phyloP scores from a whole-genome alignment of 345 rosid genomes.

The Eucalyptus regnans region DNA sequence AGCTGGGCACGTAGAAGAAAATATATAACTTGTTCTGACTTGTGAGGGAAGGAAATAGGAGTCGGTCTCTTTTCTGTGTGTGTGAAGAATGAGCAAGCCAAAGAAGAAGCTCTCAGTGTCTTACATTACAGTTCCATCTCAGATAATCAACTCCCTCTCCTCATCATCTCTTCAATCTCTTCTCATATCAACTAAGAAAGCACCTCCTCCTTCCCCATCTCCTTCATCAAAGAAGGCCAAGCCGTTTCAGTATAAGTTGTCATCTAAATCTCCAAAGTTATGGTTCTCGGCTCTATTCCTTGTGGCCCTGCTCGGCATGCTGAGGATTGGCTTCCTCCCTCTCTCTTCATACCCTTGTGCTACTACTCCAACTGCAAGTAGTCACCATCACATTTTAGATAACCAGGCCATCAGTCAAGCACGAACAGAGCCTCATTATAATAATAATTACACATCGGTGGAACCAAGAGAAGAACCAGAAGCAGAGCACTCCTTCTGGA shows the following conservation, averaged over 20 bases:
- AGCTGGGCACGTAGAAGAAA: background rate
- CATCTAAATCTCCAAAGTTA: background rate
- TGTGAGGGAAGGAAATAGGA: background rate
- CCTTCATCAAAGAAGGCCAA: background rate
- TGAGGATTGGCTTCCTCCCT: constrained; percentile 24
- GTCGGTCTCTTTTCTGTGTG: background rate
- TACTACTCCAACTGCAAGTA: constrained; percentile 33
- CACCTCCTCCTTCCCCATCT: constrained; percentile 1
- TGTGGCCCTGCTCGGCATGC: constrained; percentile 39
- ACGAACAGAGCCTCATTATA: background rate
- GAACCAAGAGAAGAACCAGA: background rate
- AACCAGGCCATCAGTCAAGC: background rate
- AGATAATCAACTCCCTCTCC: constrained; percentile 35
- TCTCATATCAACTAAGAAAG: constrained; percentile 46
- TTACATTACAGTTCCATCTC: constrained; percentile 53
- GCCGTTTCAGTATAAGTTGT: background rate
- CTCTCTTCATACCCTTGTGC: constrained; percentile 23
- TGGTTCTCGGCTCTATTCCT: constrained; percentile 9
- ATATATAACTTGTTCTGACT: background rate
- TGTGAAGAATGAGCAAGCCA: constrained; percentile 18
- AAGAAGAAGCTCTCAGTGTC: constrained; percentile 15
- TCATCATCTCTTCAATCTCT: constrained; percentile 52
- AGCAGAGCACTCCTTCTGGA: constrained; percentile 52
- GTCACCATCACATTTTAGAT: background rate
- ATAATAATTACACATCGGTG: background rate